Base-by-base conservation (phyloP, 345 rosid species). In the Schrenkiella parvula region DNA sequence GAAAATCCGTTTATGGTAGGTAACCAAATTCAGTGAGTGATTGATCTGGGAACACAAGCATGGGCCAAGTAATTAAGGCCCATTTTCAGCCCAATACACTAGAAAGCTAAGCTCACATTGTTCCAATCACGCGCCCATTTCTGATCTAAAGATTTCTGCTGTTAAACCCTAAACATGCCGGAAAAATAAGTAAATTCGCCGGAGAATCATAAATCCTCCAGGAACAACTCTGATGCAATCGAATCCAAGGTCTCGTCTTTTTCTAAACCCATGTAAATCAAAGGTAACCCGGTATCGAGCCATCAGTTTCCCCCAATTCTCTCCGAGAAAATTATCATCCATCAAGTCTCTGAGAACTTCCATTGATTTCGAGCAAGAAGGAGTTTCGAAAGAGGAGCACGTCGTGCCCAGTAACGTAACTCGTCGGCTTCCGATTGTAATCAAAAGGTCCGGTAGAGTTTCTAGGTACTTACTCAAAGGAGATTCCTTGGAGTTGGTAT, bases 401-500 rank as follows among this genome's bases (percentile, higher is more conserved):
- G 15, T 64, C 9, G 52, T 64, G 0, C 43, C 59, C n/a, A 56
- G 51, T 11, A 55, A 64, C 39, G 14, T 0, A 34, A 35, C 34
- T 56, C 52, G 14, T 46, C 59, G 18, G 12, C 71, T 73, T 13
- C 78, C 66, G 3, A 46, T 73, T 11, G 6, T 47, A 19, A 56
- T 73, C 19, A 73, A 56, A 73, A 73, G 3, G 1, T 56, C 72
- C 15, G 72, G 60, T 0, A 65, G 51, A 73, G 53, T 65, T 65
- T 73, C 78, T 18, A 56, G 51, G 11, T 73, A 73, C 43, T 47
- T 73, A 4, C 38, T 73, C 6, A 66, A 73, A 64, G 77, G 59
- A 34, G 77, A 46, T 19, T 55, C 71, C 9, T 73, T 73, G 57
- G 64, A 72, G 47, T 10, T 72, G 5, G 6, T 56, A 26, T 37